Evolutionary conservation across 1,139 yeast species (phyloP).

Genomic region (Pneumocystis oryctolagi): DNA sequence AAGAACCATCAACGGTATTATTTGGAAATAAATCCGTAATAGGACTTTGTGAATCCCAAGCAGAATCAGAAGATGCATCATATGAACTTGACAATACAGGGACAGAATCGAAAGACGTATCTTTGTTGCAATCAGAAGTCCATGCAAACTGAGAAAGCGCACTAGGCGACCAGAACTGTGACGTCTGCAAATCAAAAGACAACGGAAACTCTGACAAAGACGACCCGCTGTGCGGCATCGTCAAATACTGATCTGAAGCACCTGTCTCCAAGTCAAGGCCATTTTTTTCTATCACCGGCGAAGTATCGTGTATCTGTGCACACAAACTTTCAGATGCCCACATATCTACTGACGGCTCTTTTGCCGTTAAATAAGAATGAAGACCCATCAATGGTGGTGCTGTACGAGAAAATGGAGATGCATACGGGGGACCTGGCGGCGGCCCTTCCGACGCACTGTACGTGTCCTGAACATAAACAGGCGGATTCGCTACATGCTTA

Average conservation of each 20-base stretch:
- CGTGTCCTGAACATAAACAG: background rate
- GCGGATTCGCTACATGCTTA: background rate
- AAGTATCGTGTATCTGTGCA: background rate
- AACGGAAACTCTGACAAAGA: background rate
- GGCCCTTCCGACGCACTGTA: background rate
- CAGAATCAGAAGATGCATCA: conserved; percentile 1
- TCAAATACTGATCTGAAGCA: background rate
- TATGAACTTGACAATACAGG: background rate
- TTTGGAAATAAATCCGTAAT: background rate
- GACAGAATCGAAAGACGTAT: background rate
- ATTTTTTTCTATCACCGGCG: background rate
- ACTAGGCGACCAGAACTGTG: background rate
- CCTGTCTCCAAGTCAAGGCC: background rate
- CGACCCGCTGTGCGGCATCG: background rate
- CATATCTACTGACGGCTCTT: background rate
- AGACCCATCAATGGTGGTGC: background rate
- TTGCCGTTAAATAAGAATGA: background rate
- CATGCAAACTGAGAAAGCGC: background rate
- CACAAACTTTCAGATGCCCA: background rate
- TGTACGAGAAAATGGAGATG: background rate
- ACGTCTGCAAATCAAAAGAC: background rate
- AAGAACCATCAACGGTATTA: background rate
- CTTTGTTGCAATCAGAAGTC: background rate
- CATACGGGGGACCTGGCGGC: background rate
- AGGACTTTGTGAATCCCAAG: background rate